phyloP scores from a whole-genome alignment of 495 filamentous ascomycete genomes.

The Talaromyces nanjingensis region DNA sequence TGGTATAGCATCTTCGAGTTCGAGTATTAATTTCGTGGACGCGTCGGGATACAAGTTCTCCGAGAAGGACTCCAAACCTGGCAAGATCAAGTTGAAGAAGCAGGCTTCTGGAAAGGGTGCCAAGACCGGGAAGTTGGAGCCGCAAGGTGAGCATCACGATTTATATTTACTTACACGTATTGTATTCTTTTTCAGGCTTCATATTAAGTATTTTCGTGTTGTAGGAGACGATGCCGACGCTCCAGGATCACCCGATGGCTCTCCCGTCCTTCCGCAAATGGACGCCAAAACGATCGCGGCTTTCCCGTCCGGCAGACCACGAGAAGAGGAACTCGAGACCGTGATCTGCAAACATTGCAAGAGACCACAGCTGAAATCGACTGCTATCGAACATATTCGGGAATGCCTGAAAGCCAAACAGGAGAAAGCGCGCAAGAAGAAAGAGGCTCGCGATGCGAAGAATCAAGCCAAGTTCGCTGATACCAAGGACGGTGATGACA shows the following conservation, averaged over 20 bases:
- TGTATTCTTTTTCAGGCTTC: background rate
- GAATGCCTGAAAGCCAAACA: constrained; percentile 68
- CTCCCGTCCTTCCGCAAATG: constrained; percentile 63
- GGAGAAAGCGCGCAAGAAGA: constrained; percentile 70
- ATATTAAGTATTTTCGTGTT: background rate
- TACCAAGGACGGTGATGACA: constrained; percentile 53
- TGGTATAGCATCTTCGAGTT: background rate
- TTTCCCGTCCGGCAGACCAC: constrained; percentile 67
- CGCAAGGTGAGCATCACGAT: constrained; percentile 41
- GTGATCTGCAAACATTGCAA: constrained; percentile 81
- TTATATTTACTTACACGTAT: background rate
- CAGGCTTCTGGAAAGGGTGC: constrained; percentile 43
- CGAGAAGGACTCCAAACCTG: constrained; percentile 56
- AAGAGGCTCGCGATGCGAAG: constrained; percentile 64
- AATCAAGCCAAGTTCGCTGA: constrained; percentile 55
- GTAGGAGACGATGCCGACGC: constrained; percentile 22
- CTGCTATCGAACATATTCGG: constrained; percentile 57
- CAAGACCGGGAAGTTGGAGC: constrained; percentile 44
- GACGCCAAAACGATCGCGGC: constrained; percentile 60
- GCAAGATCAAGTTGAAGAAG: constrained; percentile 66
- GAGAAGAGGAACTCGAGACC: constrained; percentile 59
- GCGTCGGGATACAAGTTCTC: constrained; percentile 43
- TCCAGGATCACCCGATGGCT: constrained; percentile 34
- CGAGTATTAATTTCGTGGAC: constrained; percentile 37
- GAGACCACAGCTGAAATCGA: constrained; percentile 57